phyloP scores from a whole-genome alignment of 441 rosid species.

The Metrosideros polymorpha region DNA sequence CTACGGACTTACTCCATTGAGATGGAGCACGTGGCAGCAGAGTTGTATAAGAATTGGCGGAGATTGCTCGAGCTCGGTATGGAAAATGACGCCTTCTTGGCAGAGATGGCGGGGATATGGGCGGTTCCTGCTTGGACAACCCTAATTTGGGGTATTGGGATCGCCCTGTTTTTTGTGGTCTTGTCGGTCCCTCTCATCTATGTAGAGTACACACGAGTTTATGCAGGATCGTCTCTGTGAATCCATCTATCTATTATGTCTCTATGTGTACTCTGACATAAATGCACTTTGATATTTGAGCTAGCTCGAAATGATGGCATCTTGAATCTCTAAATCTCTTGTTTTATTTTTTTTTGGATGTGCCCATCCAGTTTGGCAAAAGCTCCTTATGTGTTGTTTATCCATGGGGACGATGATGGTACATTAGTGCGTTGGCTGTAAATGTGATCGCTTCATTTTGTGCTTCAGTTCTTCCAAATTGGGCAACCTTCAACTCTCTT shows the following conservation, averaged over 20 bases:
- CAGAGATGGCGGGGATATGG: background rate
- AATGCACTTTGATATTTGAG: background rate
- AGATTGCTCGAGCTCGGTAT: background rate
- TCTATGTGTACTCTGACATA: background rate
- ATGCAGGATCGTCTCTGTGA: background rate
- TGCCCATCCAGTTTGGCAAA: conserved; percentile 65
- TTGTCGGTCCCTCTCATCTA: background rate
- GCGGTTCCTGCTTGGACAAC: background rate
- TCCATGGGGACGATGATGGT: conserved; percentile 82
- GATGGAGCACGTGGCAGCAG: background rate
- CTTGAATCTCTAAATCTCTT: background rate
- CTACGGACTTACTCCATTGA: background rate
- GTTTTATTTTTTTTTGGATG: conserved; percentile 2
- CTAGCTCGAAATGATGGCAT: background rate
- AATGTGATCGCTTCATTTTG: background rate
- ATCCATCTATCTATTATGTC: background rate
- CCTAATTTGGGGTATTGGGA: background rate
- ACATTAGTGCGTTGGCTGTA: conserved; percentile 31
- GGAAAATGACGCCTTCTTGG: background rate
- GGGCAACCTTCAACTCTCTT: background rate
- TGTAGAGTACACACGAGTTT: background rate
- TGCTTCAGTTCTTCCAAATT: background rate
- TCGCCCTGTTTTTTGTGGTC: background rate
- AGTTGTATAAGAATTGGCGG: background rate
- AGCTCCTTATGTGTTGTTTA: conserved; percentile 67